A percentile compares a stretch with the other conserved stretches of the same genome.
Conservation (phyloP, 2,329 filamentous ascomycete genomes). For the Sporothrix dimorphospora region DNA sequence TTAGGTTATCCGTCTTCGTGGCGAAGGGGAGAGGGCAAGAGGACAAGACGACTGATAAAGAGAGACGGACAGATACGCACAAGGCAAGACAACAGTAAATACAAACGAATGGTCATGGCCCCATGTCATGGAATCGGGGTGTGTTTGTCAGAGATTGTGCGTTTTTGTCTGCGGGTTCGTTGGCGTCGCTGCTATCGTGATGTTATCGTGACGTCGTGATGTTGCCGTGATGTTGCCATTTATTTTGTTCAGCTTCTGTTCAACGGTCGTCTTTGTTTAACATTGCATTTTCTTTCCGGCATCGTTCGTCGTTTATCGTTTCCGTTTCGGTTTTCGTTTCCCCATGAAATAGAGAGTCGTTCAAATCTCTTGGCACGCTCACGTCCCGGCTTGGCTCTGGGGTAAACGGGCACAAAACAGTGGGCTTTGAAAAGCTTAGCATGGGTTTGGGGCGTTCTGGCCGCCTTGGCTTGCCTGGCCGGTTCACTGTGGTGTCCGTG, state of each 20-base stretch:
- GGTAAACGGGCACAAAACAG: background rate
- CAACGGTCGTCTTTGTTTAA: background rate
- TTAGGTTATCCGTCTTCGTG: background rate
- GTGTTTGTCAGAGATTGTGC: constrained; percentile 11
- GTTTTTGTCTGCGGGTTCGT: background rate
- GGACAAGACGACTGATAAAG: background rate
- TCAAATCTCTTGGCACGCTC: constrained; percentile 11
- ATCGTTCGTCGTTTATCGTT: background rate
- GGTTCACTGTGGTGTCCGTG: background rate
- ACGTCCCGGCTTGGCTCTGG: constrained; percentile 25
- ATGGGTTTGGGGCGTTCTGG: background rate
- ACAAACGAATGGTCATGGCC: background rate
- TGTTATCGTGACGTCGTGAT: too few species aligned
- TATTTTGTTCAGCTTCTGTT: background rate
- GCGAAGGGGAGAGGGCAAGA: background rate
- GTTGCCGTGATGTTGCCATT: background rate
- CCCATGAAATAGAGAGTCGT: background rate
- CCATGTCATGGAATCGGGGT: background rate
- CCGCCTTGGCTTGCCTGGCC: background rate
- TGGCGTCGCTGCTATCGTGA: background rate
- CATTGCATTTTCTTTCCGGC: background rate
- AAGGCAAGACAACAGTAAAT: background rate
- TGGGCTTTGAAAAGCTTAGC: constrained; percentile 12
- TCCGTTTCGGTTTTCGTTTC: background rate
- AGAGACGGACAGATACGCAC: background rate